Conservation (phyloP, 108 stramenopile genomes). For the Stephanodiscus triporus region DNA sequence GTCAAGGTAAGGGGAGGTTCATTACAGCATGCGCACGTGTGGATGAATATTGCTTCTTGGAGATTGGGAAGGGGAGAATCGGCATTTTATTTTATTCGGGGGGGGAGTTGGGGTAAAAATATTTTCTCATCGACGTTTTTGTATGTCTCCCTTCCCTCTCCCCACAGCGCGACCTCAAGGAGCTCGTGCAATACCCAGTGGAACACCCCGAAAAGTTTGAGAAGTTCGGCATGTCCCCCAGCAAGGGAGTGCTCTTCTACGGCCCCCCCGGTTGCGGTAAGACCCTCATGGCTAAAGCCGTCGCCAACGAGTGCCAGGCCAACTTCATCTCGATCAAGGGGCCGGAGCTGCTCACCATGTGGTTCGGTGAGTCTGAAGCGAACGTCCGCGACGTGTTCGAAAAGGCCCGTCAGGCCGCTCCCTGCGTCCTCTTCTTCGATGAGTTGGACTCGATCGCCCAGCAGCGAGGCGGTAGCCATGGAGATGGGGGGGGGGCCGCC, state of each 20-base stretch:
- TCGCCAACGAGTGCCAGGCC: conserved; percentile 99
- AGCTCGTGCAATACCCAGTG: conserved; percentile 99
- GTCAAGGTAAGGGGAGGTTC: conserved; percentile 85
- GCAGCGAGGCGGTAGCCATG: conserved; percentile 90
- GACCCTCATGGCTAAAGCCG: conserved; percentile 99
- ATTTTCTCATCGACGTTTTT: background rate
- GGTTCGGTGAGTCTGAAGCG: conserved; percentile 99
- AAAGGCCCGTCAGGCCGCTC: conserved; percentile 99
- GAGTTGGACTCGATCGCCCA: conserved; percentile 99
- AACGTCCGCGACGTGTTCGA: conserved; percentile 99
- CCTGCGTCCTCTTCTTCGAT: conserved; percentile 99
- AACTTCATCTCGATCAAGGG: conserved; percentile 99
- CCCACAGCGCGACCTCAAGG: conserved; percentile 96
- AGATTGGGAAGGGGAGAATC: background rate
- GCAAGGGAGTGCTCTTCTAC: conserved; percentile 99
- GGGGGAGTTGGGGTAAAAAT: background rate
- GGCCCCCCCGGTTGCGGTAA: conserved; percentile 99
- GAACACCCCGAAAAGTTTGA: conserved; percentile 99
- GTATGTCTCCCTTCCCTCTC: conserved; percentile 29
- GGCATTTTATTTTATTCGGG: background rate
- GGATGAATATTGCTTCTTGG: background rate
- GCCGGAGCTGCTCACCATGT: conserved; percentile 99
- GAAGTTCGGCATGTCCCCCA: conserved; percentile 99
- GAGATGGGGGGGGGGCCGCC: conserved; percentile 99
- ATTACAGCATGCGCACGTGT: background rate